Evolutionary conservation across 164 flowering plant species (phyloP), one percentile per base, ranked within the genome.

Genomic region (Malania oleifera): DNA sequence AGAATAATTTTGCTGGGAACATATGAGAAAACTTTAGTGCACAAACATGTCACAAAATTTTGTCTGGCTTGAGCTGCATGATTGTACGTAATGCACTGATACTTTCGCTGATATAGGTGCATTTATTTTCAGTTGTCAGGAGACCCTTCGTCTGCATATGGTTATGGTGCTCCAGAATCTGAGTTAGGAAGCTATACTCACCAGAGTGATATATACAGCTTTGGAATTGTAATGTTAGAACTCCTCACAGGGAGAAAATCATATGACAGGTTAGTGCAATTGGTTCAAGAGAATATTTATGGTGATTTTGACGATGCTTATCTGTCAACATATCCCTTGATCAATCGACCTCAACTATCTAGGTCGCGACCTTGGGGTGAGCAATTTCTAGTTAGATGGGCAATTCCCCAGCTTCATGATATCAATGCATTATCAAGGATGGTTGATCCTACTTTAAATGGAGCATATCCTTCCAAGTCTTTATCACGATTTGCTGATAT

Each of bases 211-310:
- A 77, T 87, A 19, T 87, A 80, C 59, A 81, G 92, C 73, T 88
- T 85, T 71, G 97, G 97, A 53, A 81, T 90, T 43, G 87, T 90
- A 23, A 82, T 90, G 92, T 65, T 90, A 46, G 91, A 85, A 66
- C 91, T 90, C 43, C 80, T 90, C 6, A 87, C 97, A 0, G 95
- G 91, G 20, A 46, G 87, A 49, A 77, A 74, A 60, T 57, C 92
- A 14, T 74, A 66, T 48, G 92, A 86, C 70, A 80, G 89, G 92
- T 85, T 55, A 47, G 64, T 27, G n/a, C 2, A 34, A 45, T 14
- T 48, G 1, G 0, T 59, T 9, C 9, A 47, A 20, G 23, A 31
- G 44, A 49, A 19, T 46, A 22, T 46, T 46, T 46, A 2, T 20
- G 9, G 35, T 31, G 35, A 43, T 53, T 47, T 41, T 40, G 7